Conservation (phyloP, 2,329 filamentous ascomycete genomes). For the Lasiodiplodia theobromae region DNA sequence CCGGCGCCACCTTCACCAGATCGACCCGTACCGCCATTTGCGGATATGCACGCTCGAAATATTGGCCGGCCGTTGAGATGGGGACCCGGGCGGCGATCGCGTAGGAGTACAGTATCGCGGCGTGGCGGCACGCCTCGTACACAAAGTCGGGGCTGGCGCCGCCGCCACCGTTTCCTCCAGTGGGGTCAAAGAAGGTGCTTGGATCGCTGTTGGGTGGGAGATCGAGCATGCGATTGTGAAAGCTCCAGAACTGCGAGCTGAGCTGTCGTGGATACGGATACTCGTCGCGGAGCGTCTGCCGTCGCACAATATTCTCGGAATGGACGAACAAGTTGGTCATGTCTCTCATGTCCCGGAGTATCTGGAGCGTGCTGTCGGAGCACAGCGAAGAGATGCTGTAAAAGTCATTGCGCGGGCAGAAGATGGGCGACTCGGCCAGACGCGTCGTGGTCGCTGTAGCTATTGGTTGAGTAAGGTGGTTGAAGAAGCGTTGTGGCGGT, state of each 20-base stretch:
- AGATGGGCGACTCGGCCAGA: constrained; percentile 25
- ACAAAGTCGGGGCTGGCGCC: constrained; percentile 12
- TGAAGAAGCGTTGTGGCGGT: neutral
- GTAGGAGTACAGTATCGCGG: constrained; percentile 28
- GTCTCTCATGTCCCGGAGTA: constrained; percentile 26
- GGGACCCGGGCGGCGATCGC: constrained; percentile 25
- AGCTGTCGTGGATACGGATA: constrained; percentile 8
- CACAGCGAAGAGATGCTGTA: constrained; percentile 17
- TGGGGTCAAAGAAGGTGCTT: neutral
- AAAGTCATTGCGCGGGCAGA: constrained; percentile 26
- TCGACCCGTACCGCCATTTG: constrained; percentile 13
- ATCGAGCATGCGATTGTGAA: constrained; percentile 22
- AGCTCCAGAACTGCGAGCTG: constrained; percentile 20
- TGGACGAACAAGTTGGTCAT: constrained; percentile 23
- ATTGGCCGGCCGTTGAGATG: constrained; percentile 25
- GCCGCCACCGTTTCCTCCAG: neutral
- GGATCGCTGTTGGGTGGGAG: constrained; percentile 6
- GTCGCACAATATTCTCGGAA: constrained; percentile 11
- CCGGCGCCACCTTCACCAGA: neutral
- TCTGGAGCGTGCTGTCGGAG: constrained; percentile 12
- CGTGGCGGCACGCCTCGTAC: constrained; percentile 28
- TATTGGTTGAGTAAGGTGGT: neutral
- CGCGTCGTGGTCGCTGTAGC: neutral
- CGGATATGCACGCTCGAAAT: constrained; percentile 22
- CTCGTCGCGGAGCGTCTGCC: constrained; percentile 2